Evolutionary conservation across 2,329 filamentous ascomycete species (phyloP).

Genomic region (Sporothrix globosa): DNA sequence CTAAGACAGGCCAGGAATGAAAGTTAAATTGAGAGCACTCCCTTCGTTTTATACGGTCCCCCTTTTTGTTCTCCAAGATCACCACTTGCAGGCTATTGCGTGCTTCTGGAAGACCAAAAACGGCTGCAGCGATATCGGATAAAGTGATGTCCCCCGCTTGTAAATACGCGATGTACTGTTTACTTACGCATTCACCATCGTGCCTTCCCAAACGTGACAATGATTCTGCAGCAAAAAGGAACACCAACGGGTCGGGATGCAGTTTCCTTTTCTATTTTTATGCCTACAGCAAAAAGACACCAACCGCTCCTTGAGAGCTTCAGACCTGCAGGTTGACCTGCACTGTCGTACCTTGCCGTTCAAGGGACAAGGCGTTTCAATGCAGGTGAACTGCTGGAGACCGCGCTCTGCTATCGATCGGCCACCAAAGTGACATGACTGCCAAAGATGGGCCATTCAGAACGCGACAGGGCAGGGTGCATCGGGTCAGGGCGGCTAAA

Average conservation of each 20-base stretch:
- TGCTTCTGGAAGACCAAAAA: not conserved
- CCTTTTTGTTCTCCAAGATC: not conserved
- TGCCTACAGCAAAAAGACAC: not conserved
- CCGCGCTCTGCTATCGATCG: conserved; percentile 6
- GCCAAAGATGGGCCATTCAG: conserved; percentile 28
- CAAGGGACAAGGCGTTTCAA: not conserved
- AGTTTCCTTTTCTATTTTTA: not conserved
- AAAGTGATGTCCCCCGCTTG: not conserved
- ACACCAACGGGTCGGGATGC: not conserved
- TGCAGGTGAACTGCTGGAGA: not conserved
- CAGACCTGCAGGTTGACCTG: conserved; percentile 7
- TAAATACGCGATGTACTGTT: conserved; percentile 7
- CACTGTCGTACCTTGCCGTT: conserved; percentile 16
- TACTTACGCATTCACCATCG: conserved; percentile 3
- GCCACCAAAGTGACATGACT: not conserved
- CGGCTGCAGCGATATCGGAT: conserved; percentile 22
- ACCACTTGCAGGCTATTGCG: not conserved
- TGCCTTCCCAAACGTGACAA: conserved; percentile 12
- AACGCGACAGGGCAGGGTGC: conserved; percentile 30
- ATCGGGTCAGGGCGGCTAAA: conserved; percentile 34
- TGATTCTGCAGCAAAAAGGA: not conserved
- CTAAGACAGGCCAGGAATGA: conserved; percentile 26
- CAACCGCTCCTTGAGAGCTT: not conserved
- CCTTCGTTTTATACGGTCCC: not conserved
- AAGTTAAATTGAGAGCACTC: conserved; percentile 7